Conservation (phyloP, 306 rosid species). For the Pueraria montana region DNA sequence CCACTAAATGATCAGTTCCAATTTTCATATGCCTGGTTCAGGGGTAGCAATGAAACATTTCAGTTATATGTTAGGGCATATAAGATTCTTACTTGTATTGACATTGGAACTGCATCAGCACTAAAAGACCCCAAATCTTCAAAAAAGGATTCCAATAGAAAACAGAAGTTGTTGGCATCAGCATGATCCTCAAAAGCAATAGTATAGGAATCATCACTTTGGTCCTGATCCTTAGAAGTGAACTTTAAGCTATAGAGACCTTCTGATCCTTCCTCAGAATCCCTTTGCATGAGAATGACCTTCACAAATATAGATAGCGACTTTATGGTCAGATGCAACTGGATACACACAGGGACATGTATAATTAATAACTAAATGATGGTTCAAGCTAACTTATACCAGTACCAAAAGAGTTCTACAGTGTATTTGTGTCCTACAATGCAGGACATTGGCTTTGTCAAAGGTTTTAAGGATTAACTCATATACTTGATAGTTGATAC, state of each 20-base stretch:
- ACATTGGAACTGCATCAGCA: constrained; percentile 70
- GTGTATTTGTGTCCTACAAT: constrained; percentile 4
- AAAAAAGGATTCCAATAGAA: constrained; percentile 72
- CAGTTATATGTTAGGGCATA: background rate
- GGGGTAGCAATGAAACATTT: constrained; percentile 23
- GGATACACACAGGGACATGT: constrained; percentile 21
- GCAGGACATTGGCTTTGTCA: constrained; percentile 28
- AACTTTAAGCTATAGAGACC: constrained; percentile 69
- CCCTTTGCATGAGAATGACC: constrained; percentile 76
- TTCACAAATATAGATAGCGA: constrained; percentile 46
- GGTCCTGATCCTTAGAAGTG: constrained; percentile 54
- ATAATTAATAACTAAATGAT: constrained; percentile 7
- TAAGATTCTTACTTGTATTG: constrained; percentile 68
- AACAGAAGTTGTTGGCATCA: constrained; percentile 87
- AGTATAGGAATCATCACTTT: constrained; percentile 57
- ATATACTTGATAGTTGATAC: too few species aligned
- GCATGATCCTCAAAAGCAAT: constrained; percentile 82
- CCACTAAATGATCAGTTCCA: constrained; percentile 32
- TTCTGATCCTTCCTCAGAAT: constrained; percentile 56
- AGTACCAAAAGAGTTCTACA: constrained; percentile 15
- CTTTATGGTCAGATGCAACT: constrained; percentile 39
- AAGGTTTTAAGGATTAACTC: constrained; percentile 1
- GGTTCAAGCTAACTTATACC: constrained; percentile 13
- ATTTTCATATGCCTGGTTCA: constrained; percentile 34
- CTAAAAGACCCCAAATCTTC: constrained; percentile 77